A percentile compares a stretch with the other conserved stretches of the same genome.
phyloP scores from a whole-genome alignment of 331 rosid genomes.

The Arachis monticola region DNA sequence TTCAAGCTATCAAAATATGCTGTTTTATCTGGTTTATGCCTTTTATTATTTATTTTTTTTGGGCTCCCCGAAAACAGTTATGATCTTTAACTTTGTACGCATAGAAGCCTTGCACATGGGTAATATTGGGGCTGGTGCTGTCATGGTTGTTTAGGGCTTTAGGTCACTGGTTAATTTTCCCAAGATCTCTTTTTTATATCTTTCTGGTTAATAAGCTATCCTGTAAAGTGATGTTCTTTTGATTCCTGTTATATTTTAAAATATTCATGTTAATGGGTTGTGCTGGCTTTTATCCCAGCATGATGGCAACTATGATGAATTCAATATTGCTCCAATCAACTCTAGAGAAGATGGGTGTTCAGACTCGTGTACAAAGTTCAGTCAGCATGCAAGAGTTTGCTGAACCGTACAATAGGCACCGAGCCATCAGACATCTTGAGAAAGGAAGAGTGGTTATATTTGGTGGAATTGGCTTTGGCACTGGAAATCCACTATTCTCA shows the following conservation, averaged over 20 bases:
- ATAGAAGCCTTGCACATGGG: conserved; percentile 36
- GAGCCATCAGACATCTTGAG: conserved; percentile 98
- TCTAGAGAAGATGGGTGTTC: conserved; percentile 89
- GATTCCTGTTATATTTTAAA: conserved; percentile 29
- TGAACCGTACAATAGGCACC: conserved; percentile 89
- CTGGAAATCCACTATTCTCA: conserved; percentile 78
- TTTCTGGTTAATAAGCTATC: conserved; percentile 24
- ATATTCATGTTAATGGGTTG: conserved; percentile 32
- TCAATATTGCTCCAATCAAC: conserved; percentile 93
- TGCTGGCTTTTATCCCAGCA: conserved; percentile 54
- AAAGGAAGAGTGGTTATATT: conserved; percentile 96
- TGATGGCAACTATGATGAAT: conserved; percentile 97
- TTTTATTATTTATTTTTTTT: background rate
- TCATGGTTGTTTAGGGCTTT: background rate
- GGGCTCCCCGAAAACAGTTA: background rate
- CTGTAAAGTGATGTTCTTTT: conserved; percentile 23
- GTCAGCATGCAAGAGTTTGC: conserved; percentile 81
- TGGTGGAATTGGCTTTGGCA: conserved; percentile 86
- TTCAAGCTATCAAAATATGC: conserved; percentile 9
- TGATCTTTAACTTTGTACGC: conserved; percentile 34
- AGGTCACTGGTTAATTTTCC: conserved; percentile 2
- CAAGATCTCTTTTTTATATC: conserved; percentile 1
- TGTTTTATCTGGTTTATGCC: conserved; percentile 3
- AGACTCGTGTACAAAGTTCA: conserved; percentile 84
- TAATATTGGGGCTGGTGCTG: conserved; percentile 20